Evolutionary conservation across 441 rosid genomes (phyloP).

Genomic region (Erodium chrysanthum): DNA sequence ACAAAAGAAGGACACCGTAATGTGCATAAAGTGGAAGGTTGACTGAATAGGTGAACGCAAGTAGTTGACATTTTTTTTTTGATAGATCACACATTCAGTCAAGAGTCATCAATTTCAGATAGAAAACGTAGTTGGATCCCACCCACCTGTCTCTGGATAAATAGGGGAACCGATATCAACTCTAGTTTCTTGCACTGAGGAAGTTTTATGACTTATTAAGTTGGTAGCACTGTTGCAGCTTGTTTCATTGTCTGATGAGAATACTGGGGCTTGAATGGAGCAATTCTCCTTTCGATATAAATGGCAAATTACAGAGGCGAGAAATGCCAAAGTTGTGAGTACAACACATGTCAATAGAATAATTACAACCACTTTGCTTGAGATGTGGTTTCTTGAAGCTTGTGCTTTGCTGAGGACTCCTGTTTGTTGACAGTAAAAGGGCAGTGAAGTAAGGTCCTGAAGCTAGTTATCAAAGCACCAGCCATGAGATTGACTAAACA

Average conservation of each 20-base stretch:
- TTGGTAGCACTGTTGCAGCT: slow-evolving; percentile 71
- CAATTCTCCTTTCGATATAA: slow-evolving; percentile 36
- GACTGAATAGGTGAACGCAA: not conserved
- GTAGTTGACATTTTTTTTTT: not conserved
- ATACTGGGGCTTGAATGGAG: slow-evolving; percentile 31
- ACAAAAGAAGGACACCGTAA: not conserved
- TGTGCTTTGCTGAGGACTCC: slow-evolving; percentile 32
- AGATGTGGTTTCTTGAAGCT: slow-evolving; percentile 35
- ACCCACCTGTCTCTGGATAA: slow-evolving; percentile 34
- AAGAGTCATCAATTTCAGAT: slow-evolving; percentile 11
- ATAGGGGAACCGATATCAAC: slow-evolving; percentile 32
- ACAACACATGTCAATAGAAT: slow-evolving; percentile 47
- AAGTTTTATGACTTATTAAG: slow-evolving; percentile 47
- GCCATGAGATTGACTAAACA: not conserved
- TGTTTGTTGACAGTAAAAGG: slow-evolving; percentile 24
- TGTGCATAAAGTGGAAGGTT: slow-evolving; percentile 5
- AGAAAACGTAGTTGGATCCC: slow-evolving; percentile 9
- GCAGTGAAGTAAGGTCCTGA: slow-evolving; percentile 13
- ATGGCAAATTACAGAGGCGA: slow-evolving; percentile 50
- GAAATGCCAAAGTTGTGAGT: slow-evolving; percentile 55
- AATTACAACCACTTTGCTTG: slow-evolving; percentile 46
- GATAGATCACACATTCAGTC: not conserved
- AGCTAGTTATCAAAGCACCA: slow-evolving; percentile 6
- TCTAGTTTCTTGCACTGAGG: slow-evolving; percentile 36
- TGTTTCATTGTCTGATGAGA: slow-evolving; percentile 55